Base-by-base conservation (phyloP, 2,329 filamentous ascomycete species). In the Arthroderma sp. region DNA sequence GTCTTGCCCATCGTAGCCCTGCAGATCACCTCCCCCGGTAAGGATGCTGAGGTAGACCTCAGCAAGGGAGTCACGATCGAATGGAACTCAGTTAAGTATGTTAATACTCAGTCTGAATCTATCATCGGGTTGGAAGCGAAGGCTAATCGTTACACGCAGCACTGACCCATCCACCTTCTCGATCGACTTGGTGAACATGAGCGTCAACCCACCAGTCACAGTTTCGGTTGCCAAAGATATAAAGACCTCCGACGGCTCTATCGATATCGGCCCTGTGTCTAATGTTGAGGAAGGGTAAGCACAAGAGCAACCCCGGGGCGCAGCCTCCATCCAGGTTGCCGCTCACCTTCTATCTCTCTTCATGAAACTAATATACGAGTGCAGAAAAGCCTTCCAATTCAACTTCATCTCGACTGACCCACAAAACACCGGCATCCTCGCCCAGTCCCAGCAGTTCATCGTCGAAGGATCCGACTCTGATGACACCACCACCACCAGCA, bases 131-230 rank as follows among this genome's bases (percentile, higher is more conserved):
- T 6, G 38, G 11, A 36, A 5, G 22, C 36, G 2, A 29, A 39
- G 10, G 28, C 39, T 33, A 29, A 42, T 45, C 44, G 7, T 46
- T n/a, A 33, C 44, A 32, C n/a, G 47, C 10, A 66, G 63, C 40
- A 62, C 64, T 36, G 68, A 71, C 44, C 62, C 66, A 0, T 42
- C 54, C 3, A 56, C 56, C 5, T 62, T 70, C 52, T 56, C 59
- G 46, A 62, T 71, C 50, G 53, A 63, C 36, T 55, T 70, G n/a
- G 62, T 66, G 53, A 65, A 69, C 46, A 55, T 62, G 43, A 55
- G 57, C 48, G 52, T 57, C 44, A 60, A 63, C 39, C 59, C 65
- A 5, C 56, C 57, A 2, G 52, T 61, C 6, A 48, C 54, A 27
- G 54, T 57, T 22, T 50, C 55, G 5, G 55, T 69, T 31, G 60